These are phyloP conservation scores for Talaromyces atroroseus DNA, from an alignment of 2,329 filamentous ascomycete species.

Conservation along the genomic window DNA sequence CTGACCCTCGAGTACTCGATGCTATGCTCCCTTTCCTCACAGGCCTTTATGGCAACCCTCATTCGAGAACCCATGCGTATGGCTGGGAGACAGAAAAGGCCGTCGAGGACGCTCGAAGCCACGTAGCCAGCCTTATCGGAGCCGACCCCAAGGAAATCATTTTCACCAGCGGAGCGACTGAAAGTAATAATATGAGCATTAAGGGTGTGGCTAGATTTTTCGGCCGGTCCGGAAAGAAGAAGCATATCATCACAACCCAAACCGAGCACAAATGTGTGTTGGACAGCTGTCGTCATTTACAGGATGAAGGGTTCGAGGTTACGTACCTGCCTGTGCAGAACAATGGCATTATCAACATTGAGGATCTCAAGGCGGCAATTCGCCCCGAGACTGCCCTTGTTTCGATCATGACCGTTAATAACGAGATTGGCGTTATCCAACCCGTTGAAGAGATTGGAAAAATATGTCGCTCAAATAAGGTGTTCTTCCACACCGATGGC, in stretches of 20 bases:
- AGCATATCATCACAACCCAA: constrained; percentile 94
- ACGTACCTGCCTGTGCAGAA: constrained; percentile 91
- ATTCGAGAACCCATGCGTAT: constrained; percentile 95
- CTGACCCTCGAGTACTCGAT: constrained; percentile 90
- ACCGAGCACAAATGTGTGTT: constrained; percentile 99
- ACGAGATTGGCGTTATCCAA: constrained; percentile 99
- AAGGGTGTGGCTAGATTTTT: constrained; percentile 97
- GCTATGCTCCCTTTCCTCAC: constrained; percentile 95
- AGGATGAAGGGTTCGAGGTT: constrained; percentile 92
- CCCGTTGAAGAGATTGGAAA: constrained; percentile 89
- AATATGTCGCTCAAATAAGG: constrained; percentile 82
- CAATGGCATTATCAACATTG: constrained; percentile 79
- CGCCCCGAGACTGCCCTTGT: constrained; percentile 85
- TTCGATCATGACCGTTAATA: constrained; percentile 98
- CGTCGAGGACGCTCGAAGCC: constrained; percentile 75
- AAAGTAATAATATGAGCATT: constrained; percentile 99
- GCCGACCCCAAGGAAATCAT: constrained; percentile 98
- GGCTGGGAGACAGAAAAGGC: constrained; percentile 98
- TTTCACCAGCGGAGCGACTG: constrained; percentile 95
- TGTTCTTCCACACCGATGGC: constrained; percentile 97
- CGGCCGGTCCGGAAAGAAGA: constrained; percentile 89
- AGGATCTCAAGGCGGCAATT: constrained; percentile 80
- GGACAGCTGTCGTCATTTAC: constrained; percentile 92
- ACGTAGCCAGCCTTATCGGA: constrained; percentile 82
- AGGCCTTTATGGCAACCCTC: constrained; percentile 91